Base-by-base conservation (phyloP, 768 basidiomycete genomes). In the Xerocomellus chrysenteron region DNA sequence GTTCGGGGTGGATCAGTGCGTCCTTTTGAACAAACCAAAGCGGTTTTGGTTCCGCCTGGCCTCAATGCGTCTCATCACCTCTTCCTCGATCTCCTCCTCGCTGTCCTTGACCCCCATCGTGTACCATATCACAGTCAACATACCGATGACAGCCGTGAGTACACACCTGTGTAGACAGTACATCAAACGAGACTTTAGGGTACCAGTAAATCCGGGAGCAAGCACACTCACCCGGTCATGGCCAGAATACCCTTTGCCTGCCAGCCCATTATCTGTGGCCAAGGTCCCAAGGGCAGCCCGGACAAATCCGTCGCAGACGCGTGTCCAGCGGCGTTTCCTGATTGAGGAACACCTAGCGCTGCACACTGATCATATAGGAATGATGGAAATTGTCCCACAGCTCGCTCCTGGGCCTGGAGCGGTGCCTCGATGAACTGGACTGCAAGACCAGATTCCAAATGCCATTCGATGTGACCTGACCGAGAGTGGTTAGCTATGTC, bases 281-380 rank as follows among this genome's bases (percentile, higher is more conserved):
- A 94, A 6, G 94, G 93, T 3, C 90, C 90, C 24, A 81, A 61
- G 13, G 74, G 75, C 26, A 89, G 71, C 13, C 92, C 87, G 36
- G 69, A 59, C 61, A 95, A 78, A 65, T 97, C 88, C 10, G 84
- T 84, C 14, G 83, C 72, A 21, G 83, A 85, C 3, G 80, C 80
- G 60, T 83, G 79, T 0, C 96, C 96, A 13, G 91, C 96, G 1
- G 92, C 94, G 71, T 99, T 99, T 12, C 96, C 96, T 1, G 81
- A 81, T 5, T 73, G 74, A 1, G 85, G 82, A 41, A 80, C 67
- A 11, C 81, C 80, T 40, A 82, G 83, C 26, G 80, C 76, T 2
- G 75, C 70, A 71, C 96, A 99, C 58, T 98, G 88, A 58, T 93
- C 85, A 51, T 74, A 74, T 63, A 96, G 60, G 37, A 61, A 70